phyloP scores from a whole-genome alignment of 306 rosid genomes.

The Acacia acuminata region DNA sequence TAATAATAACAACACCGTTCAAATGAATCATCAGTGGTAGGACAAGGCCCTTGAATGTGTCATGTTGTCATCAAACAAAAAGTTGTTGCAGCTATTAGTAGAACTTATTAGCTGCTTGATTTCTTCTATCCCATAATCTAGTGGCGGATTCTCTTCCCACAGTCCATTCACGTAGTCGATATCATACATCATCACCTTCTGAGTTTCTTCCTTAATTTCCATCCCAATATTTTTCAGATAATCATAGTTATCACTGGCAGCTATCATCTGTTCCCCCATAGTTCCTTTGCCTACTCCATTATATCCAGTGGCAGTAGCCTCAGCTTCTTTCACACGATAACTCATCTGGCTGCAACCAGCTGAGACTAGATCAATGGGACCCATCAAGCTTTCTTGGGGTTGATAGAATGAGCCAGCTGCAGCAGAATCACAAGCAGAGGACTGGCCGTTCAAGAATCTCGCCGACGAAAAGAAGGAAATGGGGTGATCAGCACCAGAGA shows the following conservation, averaged over 20 bases:
- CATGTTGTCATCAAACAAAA: conserved; percentile 67
- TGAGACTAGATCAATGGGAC: conserved; percentile 31
- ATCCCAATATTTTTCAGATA: conserved; percentile 28
- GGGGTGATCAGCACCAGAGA: conserved; percentile 36
- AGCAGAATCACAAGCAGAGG: conserved; percentile 20
- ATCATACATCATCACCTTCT: conserved; percentile 40
- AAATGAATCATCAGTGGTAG: conserved; percentile 19
- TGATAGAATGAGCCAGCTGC: conserved; percentile 34
- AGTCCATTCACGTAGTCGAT: conserved; percentile 28
- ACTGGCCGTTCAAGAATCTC: conserved; percentile 41
- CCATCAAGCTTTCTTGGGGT: conserved; percentile 53
- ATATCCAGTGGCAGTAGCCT: conserved; percentile 16
- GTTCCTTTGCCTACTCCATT: conserved; percentile 16
- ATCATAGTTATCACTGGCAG: conserved; percentile 17
- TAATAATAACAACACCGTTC: neutral
- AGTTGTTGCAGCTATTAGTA: conserved; percentile 41
- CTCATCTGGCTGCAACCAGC: conserved; percentile 48
- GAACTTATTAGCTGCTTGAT: conserved; percentile 64
- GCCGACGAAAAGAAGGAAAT: conserved; percentile 38
- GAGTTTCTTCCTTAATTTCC: conserved; percentile 41
- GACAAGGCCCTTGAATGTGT: conserved; percentile 54
- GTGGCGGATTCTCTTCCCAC: conserved; percentile 52
- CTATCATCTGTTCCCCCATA: conserved; percentile 27
- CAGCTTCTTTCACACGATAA: conserved; percentile 36
- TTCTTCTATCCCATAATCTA: conserved; percentile 69